These are phyloP conservation scores for Didymella pinodella DNA, from an alignment of 2,329 filamentous ascomycete genomes.

Conservation along the genomic window DNA sequence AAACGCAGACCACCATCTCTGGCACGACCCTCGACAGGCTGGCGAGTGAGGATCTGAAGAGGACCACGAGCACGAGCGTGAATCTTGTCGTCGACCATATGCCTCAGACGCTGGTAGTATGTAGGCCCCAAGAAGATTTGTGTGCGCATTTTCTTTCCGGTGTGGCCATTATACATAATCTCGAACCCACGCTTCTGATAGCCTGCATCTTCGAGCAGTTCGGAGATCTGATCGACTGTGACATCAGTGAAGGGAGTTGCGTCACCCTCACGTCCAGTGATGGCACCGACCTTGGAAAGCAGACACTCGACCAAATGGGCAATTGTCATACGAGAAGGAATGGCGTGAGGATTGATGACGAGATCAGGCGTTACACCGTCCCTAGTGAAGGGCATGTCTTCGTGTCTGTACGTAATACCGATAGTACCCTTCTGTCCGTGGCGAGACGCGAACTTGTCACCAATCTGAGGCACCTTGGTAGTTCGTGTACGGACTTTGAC, in stretches of 20 bases:
- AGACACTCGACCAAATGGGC: constrained; percentile 99
- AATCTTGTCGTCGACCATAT: constrained; percentile 99
- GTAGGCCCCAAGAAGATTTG: constrained; percentile 98
- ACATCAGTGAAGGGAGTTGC: constrained; percentile 98
- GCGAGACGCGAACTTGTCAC: constrained; percentile 98
- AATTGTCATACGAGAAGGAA: constrained; percentile 99
- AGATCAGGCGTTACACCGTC: constrained; percentile 93
- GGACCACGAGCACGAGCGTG: constrained; percentile 97
- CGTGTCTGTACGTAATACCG: constrained; percentile 95
- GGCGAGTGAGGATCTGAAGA: constrained; percentile 94
- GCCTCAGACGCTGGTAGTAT: constrained; percentile 97
- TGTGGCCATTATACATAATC: constrained; percentile 98
- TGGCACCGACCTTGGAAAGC: constrained; percentile 91
- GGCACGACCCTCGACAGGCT: constrained; percentile 97
- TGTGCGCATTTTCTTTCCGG: constrained; percentile 87
- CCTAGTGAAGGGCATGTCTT: constrained; percentile 97
- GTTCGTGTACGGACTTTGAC: constrained; percentile 97
- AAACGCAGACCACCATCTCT: constrained; percentile 97
- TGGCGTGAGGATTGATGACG: constrained; percentile 99
- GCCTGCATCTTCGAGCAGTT: constrained; percentile 83
- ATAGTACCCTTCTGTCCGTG: constrained; percentile 99
- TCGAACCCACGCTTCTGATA: constrained; percentile 98
- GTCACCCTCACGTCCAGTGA: constrained; percentile 95
- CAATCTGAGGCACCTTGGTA: constrained; percentile 97
- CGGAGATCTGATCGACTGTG: constrained; percentile 91